phyloP scores from a whole-genome alignment of 805 yeast species.

The Candida succiphila region DNA sequence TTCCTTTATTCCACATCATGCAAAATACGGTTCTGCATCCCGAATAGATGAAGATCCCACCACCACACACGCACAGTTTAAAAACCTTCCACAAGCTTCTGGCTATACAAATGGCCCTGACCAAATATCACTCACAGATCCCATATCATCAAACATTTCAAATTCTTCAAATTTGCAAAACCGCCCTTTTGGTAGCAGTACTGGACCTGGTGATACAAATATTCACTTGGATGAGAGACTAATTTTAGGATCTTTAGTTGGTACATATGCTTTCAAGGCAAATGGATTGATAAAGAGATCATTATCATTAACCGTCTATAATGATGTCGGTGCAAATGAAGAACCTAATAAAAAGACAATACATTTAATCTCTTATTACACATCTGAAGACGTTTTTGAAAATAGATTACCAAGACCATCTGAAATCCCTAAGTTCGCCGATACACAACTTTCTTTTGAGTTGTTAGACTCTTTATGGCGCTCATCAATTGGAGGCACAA shows the following conservation, averaged over 20 bases:
- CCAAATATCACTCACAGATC: neutral
- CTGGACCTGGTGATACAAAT: neutral
- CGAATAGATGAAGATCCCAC: too few species aligned
- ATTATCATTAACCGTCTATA: conserved; percentile 42
- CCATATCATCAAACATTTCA: neutral
- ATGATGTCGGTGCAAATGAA: conserved; percentile 7
- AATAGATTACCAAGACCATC: conserved; percentile 51
- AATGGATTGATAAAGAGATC: conserved; percentile 80
- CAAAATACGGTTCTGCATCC: too few species aligned
- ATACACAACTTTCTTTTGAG: conserved; percentile 34
- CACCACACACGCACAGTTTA: too few species aligned
- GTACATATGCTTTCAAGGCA: conserved; percentile 55
- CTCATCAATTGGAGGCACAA: conserved; percentile 42
- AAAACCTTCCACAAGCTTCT: too few species aligned
- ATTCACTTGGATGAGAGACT: conserved; percentile 17
- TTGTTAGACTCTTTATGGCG: conserved; percentile 50
- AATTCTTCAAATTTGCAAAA: neutral
- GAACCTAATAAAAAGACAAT: conserved; percentile 30
- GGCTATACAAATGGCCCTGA: too few species aligned
- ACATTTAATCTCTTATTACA: conserved; percentile 74
- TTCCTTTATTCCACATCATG: too few species aligned
- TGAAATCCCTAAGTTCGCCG: conserved; percentile 37
- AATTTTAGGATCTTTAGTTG: conserved; percentile 47
- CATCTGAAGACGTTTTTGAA: conserved; percentile 59
- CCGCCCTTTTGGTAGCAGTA: conserved; percentile 7